phyloP scores from a whole-genome alignment of 164 flowering plant species.

The Berberis thunbergii region DNA sequence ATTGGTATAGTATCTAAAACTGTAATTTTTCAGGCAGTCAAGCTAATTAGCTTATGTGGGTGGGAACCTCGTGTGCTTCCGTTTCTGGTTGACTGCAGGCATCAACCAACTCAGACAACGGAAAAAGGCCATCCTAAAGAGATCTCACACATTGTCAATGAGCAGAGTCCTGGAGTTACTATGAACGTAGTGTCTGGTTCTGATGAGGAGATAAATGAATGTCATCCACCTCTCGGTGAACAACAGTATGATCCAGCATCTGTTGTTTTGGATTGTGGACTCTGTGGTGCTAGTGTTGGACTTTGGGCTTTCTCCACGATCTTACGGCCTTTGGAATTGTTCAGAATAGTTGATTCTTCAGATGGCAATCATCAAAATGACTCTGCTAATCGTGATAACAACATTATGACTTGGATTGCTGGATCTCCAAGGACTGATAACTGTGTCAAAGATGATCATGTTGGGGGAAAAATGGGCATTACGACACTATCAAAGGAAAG shows the following conservation, averaged over 20 bases:
- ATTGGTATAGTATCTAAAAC: background rate
- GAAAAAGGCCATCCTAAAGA: conserved; percentile 16
- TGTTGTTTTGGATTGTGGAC: conserved; percentile 73
- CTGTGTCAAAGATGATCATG: conserved; percentile 6
- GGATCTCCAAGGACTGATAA: conserved; percentile 11
- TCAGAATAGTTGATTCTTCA: conserved; percentile 51
- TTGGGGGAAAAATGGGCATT: conserved; percentile 10
- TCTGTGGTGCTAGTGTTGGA: conserved; percentile 90
- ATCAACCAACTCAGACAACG: conserved; percentile 21
- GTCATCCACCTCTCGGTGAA: conserved; percentile 14
- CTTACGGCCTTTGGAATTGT: conserved; percentile 56
- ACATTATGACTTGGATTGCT: background rate
- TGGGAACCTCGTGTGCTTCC: conserved; percentile 82
- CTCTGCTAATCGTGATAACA: conserved; percentile 8
- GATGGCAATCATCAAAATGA: conserved; percentile 29
- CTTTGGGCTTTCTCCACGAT: conserved; percentile 76
- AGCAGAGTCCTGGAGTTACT: conserved; percentile 16
- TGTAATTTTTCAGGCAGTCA: conserved; percentile 59
- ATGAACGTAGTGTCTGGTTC: conserved; percentile 14
- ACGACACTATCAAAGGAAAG: conserved; percentile 13
- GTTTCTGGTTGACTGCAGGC: conserved; percentile 59
- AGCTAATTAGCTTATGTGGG: conserved; percentile 80
- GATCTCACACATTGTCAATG: conserved; percentile 12
- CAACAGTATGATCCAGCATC: conserved; percentile 53
- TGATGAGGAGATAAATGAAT: conserved; percentile 18